Evolutionary conservation across 2,329 filamentous ascomycete genomes (phyloP), one percentile per base, ranked within the genome.

Genomic region (Fusarium armeniacum): DNA sequence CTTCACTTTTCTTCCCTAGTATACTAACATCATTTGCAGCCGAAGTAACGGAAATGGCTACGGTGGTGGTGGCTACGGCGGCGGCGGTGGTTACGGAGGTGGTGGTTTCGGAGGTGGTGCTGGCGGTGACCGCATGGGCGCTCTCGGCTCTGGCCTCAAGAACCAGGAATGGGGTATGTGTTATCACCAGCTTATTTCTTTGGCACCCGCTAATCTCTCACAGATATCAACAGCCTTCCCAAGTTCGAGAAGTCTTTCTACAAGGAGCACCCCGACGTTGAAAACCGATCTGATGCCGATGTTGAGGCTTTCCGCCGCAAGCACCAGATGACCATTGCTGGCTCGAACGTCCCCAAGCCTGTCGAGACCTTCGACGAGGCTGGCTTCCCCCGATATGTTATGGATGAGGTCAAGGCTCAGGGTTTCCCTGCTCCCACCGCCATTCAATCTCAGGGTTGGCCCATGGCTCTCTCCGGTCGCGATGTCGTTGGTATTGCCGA

Each of bases 171-270:
- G 93, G 92, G 93, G 93, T 95, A 84, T 81, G 91, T 81, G 90
- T 64, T 69, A 64, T 33, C 28, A 38, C 63, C 52, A 63, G 55
- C 67, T 70, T 76, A 78, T 73, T 80, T 68, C 60, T 51, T 69
- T 43, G 59, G 47, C 59, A n/a, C 63, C 44, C 66, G 60, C 75
- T 79, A 76, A 78, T 62, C 8, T 20, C 44, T 24, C 9, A 38
- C 72, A 96, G 96, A 99, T 79, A 76, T 96, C 56, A 85, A 81
- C 77, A 81, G 90, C 9, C 78, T 99, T 46, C 95, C 96, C 75
- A 98, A 98, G 83, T 99, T 99, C 83, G 96, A 99, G 81, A 99
- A 99, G 84, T 94, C 93, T 11, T 99, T 99, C 85, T 99, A 99
- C 89, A 97, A 98, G 85, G 96, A 98, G 83, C 90, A 96, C 78